Evolutionary conservation across 108 stramenopile genomes (phyloP), one percentile per base, ranked within the genome.

Genomic region (Fistulifera solaris): DNA sequence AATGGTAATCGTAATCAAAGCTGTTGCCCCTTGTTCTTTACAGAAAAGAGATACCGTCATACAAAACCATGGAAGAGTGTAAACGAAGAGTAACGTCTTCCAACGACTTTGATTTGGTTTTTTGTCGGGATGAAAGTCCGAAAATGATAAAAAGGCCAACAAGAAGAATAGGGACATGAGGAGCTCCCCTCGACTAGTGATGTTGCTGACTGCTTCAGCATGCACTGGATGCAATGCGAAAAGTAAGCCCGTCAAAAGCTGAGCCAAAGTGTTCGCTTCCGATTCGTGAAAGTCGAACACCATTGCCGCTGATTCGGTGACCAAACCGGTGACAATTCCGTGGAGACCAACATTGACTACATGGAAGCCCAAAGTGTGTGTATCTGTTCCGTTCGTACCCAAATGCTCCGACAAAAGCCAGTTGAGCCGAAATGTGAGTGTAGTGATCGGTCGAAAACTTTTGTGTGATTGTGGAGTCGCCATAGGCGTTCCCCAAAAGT

Each of bases 161-260:
- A 73, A 42, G 28, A 62, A 68, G 55, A 77, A 77, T 15, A 66
- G 13, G 16, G 66, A 64, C 76, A 77, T 77, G 11, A 77, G 53
- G 40, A 77, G 2, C 59, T 77, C 76, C 0, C 76, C 76, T 28
- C 76, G 71, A 66, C 76, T 77, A 22, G 76, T 77, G 47, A 77
- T 63, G 38, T 76, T 77, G 64, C 63, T 66, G n/a, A 77, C 76
- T 18, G 63, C 71, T 46, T 77, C 76, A 48, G 70, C 71, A 48
- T 77, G 76, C 0, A 77, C 76, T 1, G 76, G 76, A 63, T 77
- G 76, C 21, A 77, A 21, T 8, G 60, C 76, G 63, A 77, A 77
- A 10, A 72, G 28, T 21, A 66, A 52, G 1, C 76, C 76, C 0
- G 71, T 66, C 38, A 72, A 48, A 13, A 77, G 38, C 28, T 68